These are phyloP conservation scores for Candolleomyces efflorescens DNA, from an alignment of 768 basidiomycete genomes.

Conservation along the genomic window DNA sequence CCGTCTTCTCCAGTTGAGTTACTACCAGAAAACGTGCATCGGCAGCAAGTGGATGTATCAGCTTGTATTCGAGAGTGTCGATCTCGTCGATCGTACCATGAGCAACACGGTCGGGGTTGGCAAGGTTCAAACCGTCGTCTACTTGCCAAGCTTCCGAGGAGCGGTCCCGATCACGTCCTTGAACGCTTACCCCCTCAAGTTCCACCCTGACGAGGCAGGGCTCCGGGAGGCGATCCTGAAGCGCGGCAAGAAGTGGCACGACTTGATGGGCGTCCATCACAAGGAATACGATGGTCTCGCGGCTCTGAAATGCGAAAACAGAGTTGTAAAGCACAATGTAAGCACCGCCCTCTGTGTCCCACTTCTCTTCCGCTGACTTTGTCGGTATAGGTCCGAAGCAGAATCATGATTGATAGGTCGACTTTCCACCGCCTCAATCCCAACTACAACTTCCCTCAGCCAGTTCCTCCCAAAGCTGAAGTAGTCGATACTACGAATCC, in stretches of 20 bases:
- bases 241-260: constrained; percentile 57
- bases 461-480: constrained; percentile 24
- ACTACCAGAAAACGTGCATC: constrained; percentile 30
- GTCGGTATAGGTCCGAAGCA: constrained; percentile 40
- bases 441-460: constrained; percentile 42
- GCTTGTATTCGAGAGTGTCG: constrained; percentile 47
- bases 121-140: constrained; percentile 34
- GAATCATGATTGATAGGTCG: constrained; percentile 60
- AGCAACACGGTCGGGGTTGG: constrained; percentile 36
- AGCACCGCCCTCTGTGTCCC: constrained; percentile 13
- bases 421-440: constrained; percentile 51
- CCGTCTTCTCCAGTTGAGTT: constrained; percentile 43
- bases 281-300: constrained; percentile 54
- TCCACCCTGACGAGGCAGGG: constrained; percentile 40
- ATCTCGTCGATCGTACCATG: constrained; percentile 38
- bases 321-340: constrained; percentile 48
- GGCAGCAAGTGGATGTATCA: constrained; percentile 38
- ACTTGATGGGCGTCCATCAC: constrained; percentile 51
- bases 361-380: background rate
- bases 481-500: constrained; percentile 5
- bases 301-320: constrained; percentile 30
- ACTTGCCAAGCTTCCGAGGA: constrained; percentile 42
- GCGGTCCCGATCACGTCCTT: constrained; percentile 46
- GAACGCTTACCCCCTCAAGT: constrained; percentile 50
- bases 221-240: constrained; percentile 35